Evolutionary conservation across 805 yeast genomes (phyloP).

Genomic region (Ogataea zsoltii): DNA sequence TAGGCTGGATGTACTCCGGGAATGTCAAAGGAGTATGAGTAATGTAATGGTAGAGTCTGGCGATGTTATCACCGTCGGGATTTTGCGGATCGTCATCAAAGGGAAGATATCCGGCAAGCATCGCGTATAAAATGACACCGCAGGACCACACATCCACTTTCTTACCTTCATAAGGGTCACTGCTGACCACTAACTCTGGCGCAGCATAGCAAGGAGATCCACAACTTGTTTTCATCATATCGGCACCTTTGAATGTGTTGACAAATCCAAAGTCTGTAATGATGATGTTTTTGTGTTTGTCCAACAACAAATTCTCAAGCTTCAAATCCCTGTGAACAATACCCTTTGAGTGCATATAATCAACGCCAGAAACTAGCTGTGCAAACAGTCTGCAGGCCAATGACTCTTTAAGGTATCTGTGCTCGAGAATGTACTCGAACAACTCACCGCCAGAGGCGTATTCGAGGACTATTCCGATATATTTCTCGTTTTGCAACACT

Average conservation of each 20-base stretch:
- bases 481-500: constrained; percentile 89
- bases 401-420: constrained; percentile 82
- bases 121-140: constrained; percentile 93
- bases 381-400: constrained; percentile 87
- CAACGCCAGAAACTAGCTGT: constrained; percentile 90
- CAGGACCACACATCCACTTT: constrained; percentile 97
- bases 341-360: constrained; percentile 82
- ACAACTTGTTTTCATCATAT: constrained; percentile 90
- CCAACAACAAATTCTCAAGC: constrained; percentile 72
- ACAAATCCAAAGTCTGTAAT: constrained; percentile 96
- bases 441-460: constrained; percentile 98
- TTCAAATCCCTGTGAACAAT: constrained; percentile 77
- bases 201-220: constrained; percentile 99
- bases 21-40: constrained; percentile 90
- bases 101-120: constrained; percentile 96
- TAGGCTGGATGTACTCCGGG: constrained; percentile 89
- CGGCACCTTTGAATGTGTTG: constrained; percentile 72
- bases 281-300: constrained; percentile 81
- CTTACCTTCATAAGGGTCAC: constrained; percentile 83
- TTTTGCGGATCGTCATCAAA: constrained; percentile 97
- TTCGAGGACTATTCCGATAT: constrained; percentile 94
- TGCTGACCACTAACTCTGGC: constrained; percentile 90
- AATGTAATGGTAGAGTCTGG: constrained; percentile 86
- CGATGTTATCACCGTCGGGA: constrained; percentile 94
- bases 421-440: constrained; percentile 86